Evolutionary conservation across 164 flowering plant species (phyloP).

Genomic region (Tetracentron sinense): DNA sequence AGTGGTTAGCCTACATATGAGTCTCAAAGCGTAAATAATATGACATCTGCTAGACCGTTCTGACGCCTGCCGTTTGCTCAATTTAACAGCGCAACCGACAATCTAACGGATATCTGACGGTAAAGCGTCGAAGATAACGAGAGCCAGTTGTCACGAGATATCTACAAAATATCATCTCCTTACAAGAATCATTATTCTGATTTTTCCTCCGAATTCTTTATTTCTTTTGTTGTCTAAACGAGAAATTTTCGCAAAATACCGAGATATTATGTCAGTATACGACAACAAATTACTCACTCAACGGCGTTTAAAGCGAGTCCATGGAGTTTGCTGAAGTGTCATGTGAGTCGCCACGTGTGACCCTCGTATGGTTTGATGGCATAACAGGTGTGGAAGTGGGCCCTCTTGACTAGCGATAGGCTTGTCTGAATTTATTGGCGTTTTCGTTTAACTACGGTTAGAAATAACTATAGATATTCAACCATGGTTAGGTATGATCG

Average conservation of each 20-base stretch:
- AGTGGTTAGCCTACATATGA: too few species aligned
- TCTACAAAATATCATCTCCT: background rate
- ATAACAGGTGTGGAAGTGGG: background rate
- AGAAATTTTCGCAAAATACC: too few species aligned
- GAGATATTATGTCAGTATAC: too few species aligned
- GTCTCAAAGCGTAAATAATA: too few species aligned
- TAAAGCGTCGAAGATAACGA: background rate
- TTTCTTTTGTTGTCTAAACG: too few species aligned
- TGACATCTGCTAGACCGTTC: conserved; percentile 19
- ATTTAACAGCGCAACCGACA: conserved; percentile 16
- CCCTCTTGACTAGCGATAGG: background rate
- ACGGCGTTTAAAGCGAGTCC: background rate
- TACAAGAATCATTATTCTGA: too few species aligned
- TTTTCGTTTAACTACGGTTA: background rate
- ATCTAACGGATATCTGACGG: background rate
- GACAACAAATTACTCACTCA: background rate
- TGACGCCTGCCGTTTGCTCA: background rate
- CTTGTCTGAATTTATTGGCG: conserved; percentile 17
- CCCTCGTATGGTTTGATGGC: background rate
- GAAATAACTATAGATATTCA: background rate
- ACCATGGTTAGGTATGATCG: conserved; percentile 7
- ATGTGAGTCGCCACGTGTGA: background rate
- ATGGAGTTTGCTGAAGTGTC: background rate
- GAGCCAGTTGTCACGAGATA: background rate
- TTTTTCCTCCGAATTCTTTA: too few species aligned